These are phyloP conservation scores for Cinnamomum micranthum DNA, from an alignment of 164 flowering plant genomes.

Conservation along the genomic window DNA sequence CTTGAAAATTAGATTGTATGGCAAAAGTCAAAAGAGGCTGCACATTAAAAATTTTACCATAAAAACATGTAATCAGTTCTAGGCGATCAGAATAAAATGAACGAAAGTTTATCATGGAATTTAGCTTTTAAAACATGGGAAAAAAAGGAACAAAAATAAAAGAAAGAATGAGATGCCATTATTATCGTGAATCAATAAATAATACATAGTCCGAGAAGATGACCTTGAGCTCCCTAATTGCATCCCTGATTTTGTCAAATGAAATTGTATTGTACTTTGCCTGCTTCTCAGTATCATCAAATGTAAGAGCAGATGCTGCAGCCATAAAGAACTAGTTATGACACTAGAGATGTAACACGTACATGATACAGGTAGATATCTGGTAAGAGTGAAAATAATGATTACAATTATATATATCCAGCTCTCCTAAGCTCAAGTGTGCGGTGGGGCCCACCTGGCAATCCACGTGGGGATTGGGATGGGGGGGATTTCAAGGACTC, in stretches of 20 bases:
- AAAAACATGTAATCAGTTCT: neutral
- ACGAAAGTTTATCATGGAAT: neutral
- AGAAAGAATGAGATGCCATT: neutral
- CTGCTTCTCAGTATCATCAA: slow-evolving; percentile 77
- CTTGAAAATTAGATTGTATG: neutral
- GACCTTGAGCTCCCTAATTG: slow-evolving; percentile 73
- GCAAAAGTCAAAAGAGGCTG: neutral
- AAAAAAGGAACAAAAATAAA: neutral
- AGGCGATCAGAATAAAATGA: neutral
- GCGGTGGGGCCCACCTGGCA: no score
- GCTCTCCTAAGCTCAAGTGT: no score
- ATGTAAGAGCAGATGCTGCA: slow-evolving; percentile 80
- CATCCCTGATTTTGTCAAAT: slow-evolving; percentile 58
- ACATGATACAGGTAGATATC: neutral
- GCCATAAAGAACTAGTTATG: neutral
- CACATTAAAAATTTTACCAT: neutral
- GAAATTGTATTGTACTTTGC: slow-evolving; percentile 60
- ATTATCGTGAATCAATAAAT: neutral
- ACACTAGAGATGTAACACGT: neutral
- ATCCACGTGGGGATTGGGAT: no score
- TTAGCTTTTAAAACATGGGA: neutral
- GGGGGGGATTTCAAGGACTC: no score
- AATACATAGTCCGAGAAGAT: neutral
- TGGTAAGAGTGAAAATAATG: neutral
- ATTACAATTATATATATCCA: neutral